Conservation (phyloP, 129 eudicot genomes). For the Erigeron canadensis region DNA sequence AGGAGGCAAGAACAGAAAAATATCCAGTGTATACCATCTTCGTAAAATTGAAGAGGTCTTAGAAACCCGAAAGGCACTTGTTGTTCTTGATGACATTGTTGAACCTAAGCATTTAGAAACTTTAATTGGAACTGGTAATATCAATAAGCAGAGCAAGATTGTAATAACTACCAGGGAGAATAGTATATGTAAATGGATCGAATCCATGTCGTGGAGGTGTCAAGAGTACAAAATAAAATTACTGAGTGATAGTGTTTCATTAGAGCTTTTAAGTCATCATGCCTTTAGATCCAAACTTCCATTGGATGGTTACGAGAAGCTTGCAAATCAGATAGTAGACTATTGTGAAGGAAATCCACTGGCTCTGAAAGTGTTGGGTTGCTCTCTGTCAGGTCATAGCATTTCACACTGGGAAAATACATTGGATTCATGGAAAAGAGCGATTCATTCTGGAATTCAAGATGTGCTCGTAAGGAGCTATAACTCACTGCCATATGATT, state of each 20-base stretch:
- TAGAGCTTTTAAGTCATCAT: constrained; percentile 36
- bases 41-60: constrained; percentile 17
- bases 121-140: constrained; percentile 24
- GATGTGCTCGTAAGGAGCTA: constrained; percentile 25
- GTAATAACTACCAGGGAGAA: constrained; percentile 30
- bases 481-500: constrained; percentile 8
- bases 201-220: neutral
- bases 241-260: constrained; percentile 22
- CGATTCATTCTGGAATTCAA: neutral
- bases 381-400: constrained; percentile 9
- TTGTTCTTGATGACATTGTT: constrained; percentile 43
- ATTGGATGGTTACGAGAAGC: neutral
- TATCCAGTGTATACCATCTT: constrained; percentile 13
- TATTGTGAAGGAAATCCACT: constrained; percentile 42
- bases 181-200: neutral
- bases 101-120: constrained; percentile 13
- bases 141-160: constrained; percentile 32
- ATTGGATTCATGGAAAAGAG: constrained; percentile 13
- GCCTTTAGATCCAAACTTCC: constrained; percentile 33
- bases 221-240: neutral
- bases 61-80: neutral
- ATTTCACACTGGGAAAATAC: constrained; percentile 21
- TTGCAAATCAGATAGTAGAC: neutral
- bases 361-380: constrained; percentile 32
- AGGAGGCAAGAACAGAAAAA: constrained; percentile 11